Evolutionary conservation across 768 basidiomycete genomes (phyloP).

Genomic region (Mycena indigotica): DNA sequence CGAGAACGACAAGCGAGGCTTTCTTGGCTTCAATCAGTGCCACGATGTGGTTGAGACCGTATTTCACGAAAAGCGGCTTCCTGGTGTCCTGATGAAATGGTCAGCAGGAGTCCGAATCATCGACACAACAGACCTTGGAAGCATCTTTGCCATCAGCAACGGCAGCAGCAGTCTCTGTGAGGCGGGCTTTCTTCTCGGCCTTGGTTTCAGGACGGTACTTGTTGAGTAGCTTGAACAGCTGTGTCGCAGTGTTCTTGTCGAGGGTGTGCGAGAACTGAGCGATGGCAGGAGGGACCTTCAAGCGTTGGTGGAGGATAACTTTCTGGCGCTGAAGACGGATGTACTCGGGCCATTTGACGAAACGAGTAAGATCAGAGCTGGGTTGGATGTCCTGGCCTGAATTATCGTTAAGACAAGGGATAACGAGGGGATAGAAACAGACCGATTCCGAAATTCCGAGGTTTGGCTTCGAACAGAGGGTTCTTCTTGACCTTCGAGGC

Average conservation of each 20-base stretch:
- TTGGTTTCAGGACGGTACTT: constrained; percentile 96
- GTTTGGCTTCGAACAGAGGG: constrained; percentile 89
- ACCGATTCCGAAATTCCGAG: constrained; percentile 98
- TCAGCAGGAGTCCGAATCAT: neutral
- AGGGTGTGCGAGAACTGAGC: constrained; percentile 95
- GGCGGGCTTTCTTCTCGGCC: constrained; percentile 96
- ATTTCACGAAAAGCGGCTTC: constrained; percentile 95
- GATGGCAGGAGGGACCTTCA: constrained; percentile 98
- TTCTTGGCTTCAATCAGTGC: constrained; percentile 98
- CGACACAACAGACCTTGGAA: constrained; percentile 40
- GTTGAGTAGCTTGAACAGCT: constrained; percentile 97
- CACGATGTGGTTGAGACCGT: constrained; percentile 95
- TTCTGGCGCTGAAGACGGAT: constrained; percentile 97
- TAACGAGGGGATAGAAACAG: constrained; percentile 25
- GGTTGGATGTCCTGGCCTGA: constrained; percentile 95
- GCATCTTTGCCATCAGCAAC: constrained; percentile 77
- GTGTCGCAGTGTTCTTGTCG: constrained; percentile 99
- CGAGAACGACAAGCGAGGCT: constrained; percentile 92
- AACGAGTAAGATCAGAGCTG: constrained; percentile 88
- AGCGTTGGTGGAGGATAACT: constrained; percentile 95
- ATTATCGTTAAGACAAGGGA: neutral
- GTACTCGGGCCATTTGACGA: constrained; percentile 99
- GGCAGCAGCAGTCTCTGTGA: constrained; percentile 74
- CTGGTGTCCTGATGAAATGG: constrained; percentile 62
- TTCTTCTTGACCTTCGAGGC: constrained; percentile 80